These are phyloP conservation scores for Meripilus lineatus DNA, from an alignment of 1,284 basidiomycete genomes.

Conservation along the genomic window DNA sequence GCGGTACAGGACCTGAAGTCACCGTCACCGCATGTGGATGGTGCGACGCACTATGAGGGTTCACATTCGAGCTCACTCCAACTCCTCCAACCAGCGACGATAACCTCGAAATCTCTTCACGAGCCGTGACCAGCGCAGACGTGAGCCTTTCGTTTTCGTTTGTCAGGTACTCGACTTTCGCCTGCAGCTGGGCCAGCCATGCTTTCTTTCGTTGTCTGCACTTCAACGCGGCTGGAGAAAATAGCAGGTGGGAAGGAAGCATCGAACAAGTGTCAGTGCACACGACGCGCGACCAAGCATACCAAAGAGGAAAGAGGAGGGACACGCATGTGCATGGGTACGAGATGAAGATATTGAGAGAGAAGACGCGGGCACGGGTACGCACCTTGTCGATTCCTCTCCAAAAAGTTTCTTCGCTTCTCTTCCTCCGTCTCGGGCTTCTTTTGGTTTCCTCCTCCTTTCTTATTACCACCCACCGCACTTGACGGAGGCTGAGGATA, in stretches of 20 bases:
- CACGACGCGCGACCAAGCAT: too few species aligned
- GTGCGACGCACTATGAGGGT: constrained; percentile 15
- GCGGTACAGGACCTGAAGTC: not conserved
- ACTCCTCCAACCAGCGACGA: constrained; percentile 62
- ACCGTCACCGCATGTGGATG: constrained; percentile 3
- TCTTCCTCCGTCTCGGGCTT: constrained; percentile 95
- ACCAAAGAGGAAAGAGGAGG: constrained; percentile 69
- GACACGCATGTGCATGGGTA: constrained; percentile 38
- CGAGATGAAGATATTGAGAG: not conserved
- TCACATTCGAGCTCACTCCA: constrained; percentile 36
- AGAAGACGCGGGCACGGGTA: constrained; percentile 5
- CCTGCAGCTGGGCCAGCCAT: constrained; percentile 91
- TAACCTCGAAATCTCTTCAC: constrained; percentile 77
- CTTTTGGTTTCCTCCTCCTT: constrained; percentile 32
- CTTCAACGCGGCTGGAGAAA: constrained; percentile 89
- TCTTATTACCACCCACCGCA: constrained; percentile 4
- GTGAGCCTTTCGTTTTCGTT: constrained; percentile 94
- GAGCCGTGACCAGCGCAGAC: constrained; percentile 66
- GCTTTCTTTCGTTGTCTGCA: constrained; percentile 99
- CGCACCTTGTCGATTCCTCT: constrained; percentile 90
- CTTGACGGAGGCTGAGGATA: constrained; percentile 20
- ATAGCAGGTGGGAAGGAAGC: not conserved
- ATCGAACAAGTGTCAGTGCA: constrained; percentile 54
- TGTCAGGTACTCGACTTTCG: constrained; percentile 86
- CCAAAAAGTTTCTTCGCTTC: constrained; percentile 90